A percentile compares a stretch with the other conserved stretches of the same genome.
These are phyloP conservation scores for Lachnellula suecica DNA, from an alignment of 2,329 filamentous ascomycete genomes.

Conservation along the genomic window DNA sequence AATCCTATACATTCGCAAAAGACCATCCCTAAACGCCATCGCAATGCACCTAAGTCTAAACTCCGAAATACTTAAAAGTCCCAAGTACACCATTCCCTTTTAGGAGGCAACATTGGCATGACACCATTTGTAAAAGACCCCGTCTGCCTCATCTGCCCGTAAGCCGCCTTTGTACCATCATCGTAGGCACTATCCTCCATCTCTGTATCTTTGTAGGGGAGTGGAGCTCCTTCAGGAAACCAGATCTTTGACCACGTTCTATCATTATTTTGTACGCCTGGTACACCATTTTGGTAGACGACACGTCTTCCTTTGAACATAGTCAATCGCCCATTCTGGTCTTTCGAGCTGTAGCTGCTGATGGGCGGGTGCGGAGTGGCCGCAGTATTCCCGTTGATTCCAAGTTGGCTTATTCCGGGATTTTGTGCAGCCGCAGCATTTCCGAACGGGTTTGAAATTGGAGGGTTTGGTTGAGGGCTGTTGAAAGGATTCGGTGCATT, in stretches of 20 bases:
- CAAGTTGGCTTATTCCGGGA: conserved; percentile 1
- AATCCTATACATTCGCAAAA: background rate
- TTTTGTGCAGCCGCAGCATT: background rate
- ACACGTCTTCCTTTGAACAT: conserved; percentile 66
- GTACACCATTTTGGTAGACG: conserved; percentile 51
- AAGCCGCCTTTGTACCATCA: conserved; percentile 60
- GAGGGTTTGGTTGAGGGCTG: background rate
- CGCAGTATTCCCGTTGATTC: conserved; percentile 4
- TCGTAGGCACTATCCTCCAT: conserved; percentile 56
- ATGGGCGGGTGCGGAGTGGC: conserved; percentile 13
- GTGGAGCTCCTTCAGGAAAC: conserved; percentile 70
- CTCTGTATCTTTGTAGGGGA: conserved; percentile 63
- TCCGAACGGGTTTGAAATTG: conserved; percentile 3
- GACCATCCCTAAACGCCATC: conserved; percentile 12
- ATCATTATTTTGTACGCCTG: conserved; percentile 51
- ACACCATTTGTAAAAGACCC: conserved; percentile 68
- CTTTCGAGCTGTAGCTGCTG: conserved; percentile 22
- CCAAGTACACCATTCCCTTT: conserved; percentile 72
- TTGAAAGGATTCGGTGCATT: conserved; percentile 1
- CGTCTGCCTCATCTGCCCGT: conserved; percentile 61
- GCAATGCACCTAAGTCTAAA: conserved; percentile 9
- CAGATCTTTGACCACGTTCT: conserved; percentile 65
- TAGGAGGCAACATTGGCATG: conserved; percentile 77
- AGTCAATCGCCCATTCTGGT: conserved; percentile 39
- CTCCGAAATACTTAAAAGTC: conserved; percentile 59